These are phyloP conservation scores for Stipa capillata DNA, from an alignment of 176 grass and related monocot species.

Conservation along the genomic window DNA sequence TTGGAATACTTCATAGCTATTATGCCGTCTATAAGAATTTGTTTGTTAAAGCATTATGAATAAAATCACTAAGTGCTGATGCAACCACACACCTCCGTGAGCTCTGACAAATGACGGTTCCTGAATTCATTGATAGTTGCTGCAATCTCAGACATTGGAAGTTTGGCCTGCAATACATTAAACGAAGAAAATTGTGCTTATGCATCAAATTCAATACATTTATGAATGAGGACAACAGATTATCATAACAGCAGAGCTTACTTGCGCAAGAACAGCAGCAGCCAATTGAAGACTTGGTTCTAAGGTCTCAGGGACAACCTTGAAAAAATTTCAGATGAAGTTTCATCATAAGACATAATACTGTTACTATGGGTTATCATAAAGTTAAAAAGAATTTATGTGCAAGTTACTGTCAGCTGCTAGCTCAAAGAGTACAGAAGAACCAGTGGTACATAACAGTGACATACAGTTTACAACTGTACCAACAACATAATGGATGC, in stretches of 20 bases:
- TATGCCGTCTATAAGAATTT: not conserved
- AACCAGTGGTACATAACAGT: not conserved
- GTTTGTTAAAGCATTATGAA: not conserved
- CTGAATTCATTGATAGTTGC: constrained; percentile 89
- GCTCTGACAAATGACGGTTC: constrained; percentile 87
- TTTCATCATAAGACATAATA: not conserved
- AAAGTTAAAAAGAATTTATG: not conserved
- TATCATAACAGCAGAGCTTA: constrained; percentile 16
- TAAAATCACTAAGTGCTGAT: not conserved
- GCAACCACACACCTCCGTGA: constrained; percentile 63
- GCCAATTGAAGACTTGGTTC: constrained; percentile 98
- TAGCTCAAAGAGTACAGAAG: not conserved
- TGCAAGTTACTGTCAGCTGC: not conserved
- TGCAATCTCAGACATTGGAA: constrained; percentile 93
- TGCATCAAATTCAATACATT: not conserved
- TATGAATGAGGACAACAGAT: not conserved
- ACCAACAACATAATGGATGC: not conserved
- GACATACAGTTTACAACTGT: not conserved
- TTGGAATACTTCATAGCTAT: not conserved
- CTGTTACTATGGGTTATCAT: not conserved
- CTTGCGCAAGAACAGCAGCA: constrained; percentile 97
- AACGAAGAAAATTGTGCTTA: not conserved
- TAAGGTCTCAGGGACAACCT: constrained; percentile 98
- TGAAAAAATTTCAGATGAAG: constrained; percentile 10
- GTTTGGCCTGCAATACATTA: constrained; percentile 54